Evolutionary conservation across 345 rosid species (phyloP).

Genomic region (Raphanus sativus): DNA sequence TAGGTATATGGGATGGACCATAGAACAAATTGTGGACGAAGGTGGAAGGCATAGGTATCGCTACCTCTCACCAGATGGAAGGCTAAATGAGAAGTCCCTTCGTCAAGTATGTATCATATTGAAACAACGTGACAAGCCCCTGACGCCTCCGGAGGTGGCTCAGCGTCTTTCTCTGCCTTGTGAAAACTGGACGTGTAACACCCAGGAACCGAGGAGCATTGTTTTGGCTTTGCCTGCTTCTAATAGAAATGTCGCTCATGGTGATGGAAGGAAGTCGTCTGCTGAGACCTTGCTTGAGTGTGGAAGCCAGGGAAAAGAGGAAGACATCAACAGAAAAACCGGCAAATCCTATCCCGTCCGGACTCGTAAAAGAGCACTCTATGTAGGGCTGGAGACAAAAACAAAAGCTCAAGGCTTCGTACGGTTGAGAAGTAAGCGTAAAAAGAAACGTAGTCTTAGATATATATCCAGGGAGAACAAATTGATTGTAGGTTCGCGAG

Average conservation of each 20-base stretch:
- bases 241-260: constrained; percentile 5
- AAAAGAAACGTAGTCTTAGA: constrained; percentile 15
- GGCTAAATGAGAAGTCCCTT: constrained; percentile 54
- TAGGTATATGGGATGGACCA: constrained; percentile 54
- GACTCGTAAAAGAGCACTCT: background rate
- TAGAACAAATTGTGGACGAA: constrained; percentile 39
- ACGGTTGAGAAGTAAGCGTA: constrained; percentile 35
- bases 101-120: constrained; percentile 46
- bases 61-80: constrained; percentile 62
- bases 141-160: background rate
- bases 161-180: constrained; percentile 6
- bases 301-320: constrained; percentile 10
- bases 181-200: background rate
- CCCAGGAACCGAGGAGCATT: constrained; percentile 2
- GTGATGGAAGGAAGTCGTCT: constrained; percentile 8
- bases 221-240: constrained; percentile 34
- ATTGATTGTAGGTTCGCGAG: constrained; percentile 23
- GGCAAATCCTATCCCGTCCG: background rate
- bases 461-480: constrained; percentile 7
- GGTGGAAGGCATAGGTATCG: constrained; percentile 37
- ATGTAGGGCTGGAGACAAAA: constrained; percentile 2
- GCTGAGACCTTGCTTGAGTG: constrained; percentile 3
- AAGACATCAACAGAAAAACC: background rate
- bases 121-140: constrained; percentile 10
- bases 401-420: constrained; percentile 20